These are phyloP conservation scores for Rhododendron mucronatum DNA, from an alignment of 148 eudicot genomes.

Conservation along the genomic window DNA sequence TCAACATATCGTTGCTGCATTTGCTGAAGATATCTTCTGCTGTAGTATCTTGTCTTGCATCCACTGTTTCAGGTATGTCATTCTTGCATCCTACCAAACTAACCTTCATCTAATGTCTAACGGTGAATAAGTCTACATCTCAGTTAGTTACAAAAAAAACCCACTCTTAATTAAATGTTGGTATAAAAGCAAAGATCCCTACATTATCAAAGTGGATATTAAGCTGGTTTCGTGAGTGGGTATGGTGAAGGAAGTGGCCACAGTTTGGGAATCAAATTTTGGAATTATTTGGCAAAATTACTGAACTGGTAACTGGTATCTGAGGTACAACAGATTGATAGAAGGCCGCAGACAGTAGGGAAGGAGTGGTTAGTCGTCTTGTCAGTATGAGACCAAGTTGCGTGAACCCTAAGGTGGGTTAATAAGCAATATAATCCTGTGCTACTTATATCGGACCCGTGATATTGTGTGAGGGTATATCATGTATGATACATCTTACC, in stretches of 20 bases:
- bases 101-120: neutral
- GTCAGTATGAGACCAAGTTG: neutral
- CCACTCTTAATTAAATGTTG: neutral
- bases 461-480: neutral
- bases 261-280: neutral
- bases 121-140: neutral
- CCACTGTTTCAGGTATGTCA: conserved; percentile 77
- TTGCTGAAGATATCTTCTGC: conserved; percentile 92
- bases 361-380: neutral
- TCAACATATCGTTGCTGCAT: conserved; percentile 80
- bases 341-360: neutral
- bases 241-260: neutral
- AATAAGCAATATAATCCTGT: neutral
- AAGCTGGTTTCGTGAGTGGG: neutral
- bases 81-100: neutral
- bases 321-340: neutral
- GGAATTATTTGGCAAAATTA: neutral
- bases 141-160: neutral
- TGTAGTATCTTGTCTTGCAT: conserved; percentile 84
- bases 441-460: neutral
- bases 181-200: neutral
- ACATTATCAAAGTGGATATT: neutral
- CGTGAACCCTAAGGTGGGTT: neutral
- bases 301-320: neutral
- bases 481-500: neutral